Evolutionary conservation across 495 filamentous ascomycete species (phyloP).

Genomic region (Achaetomiella virescens): DNA sequence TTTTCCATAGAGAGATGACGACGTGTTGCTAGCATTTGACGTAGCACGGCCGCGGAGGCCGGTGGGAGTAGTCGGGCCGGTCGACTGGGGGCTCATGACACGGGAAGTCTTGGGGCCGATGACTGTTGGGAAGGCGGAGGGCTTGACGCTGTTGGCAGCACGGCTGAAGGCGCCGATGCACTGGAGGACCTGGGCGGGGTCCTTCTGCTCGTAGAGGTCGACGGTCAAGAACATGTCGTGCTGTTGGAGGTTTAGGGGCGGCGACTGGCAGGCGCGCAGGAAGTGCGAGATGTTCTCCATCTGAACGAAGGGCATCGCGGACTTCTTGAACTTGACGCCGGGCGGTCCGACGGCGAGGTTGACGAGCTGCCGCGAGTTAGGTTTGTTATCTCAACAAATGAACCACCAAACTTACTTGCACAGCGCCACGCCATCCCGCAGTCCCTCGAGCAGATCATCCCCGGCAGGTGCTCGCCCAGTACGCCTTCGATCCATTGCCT

Average conservation of each 20-base stretch:
- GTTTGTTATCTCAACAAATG: neutral
- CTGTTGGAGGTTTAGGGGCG: conserved; percentile 78
- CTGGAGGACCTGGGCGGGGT: conserved; percentile 93
- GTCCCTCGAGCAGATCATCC: conserved; percentile 70
- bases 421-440: conserved; percentile 85
- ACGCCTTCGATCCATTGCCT: conserved; percentile 81
- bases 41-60: conserved; percentile 49
- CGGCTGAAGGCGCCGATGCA: conserved; percentile 89
- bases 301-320: conserved; percentile 94
- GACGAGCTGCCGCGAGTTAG: conserved; percentile 57
- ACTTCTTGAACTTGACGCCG: conserved; percentile 72
- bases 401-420: conserved; percentile 64
- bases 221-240: conserved; percentile 98
- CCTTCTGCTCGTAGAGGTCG: conserved; percentile 93
- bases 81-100: conserved; percentile 62
- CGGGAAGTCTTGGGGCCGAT: conserved; percentile 66
- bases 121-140: conserved; percentile 60
- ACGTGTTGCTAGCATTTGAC: conserved; percentile 64
- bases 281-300: conserved; percentile 99
- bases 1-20: conserved; percentile 47
- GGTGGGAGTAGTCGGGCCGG: conserved; percentile 49
- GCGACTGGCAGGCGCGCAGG: conserved; percentile 74
- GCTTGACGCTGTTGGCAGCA: conserved; percentile 70
- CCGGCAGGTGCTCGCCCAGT: conserved; percentile 65
- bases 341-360: conserved; percentile 74